Conservation (phyloP, 371 early-diverging fungal genomes). For the Phascolomyces articulosus region DNA sequence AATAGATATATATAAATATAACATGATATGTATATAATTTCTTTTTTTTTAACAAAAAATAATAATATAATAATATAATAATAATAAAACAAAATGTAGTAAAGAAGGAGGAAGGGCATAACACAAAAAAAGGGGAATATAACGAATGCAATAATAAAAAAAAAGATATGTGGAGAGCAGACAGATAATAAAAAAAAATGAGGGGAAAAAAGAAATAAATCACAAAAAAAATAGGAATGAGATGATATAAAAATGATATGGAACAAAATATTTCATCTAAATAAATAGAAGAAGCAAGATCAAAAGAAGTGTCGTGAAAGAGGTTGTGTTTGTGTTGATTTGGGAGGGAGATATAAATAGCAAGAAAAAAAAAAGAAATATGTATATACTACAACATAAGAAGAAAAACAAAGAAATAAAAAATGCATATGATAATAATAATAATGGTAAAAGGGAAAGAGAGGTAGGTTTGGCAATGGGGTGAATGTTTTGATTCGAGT, state of each 20-base stretch:
- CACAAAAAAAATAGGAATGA: not conserved
- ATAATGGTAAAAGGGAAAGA: too few relatives aligned
- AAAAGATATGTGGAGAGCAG: not conserved
- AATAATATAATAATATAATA: not conserved
- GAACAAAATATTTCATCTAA: constrained; percentile 4
- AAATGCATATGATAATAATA: constrained; percentile 9
- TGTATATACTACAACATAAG: not conserved
- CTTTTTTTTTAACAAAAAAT: not conserved
- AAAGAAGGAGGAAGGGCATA: not conserved
- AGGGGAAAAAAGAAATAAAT: not conserved
- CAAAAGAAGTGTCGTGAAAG: not conserved
- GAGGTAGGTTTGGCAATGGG: not conserved
- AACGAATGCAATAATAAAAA: constrained; percentile 1
- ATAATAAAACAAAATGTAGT: not conserved
- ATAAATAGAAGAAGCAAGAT: not conserved
- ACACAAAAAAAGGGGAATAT: not conserved
- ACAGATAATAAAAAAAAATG: not conserved
- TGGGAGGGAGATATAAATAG: not conserved
- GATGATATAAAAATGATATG: constrained; percentile 2
- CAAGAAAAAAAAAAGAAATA: constrained; percentile 7
- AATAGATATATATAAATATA: too few relatives aligned
- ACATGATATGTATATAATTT: too few relatives aligned
- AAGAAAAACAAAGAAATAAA: constrained; percentile 8
- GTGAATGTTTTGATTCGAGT: not conserved
- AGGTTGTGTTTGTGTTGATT: too few relatives aligned